A percentile compares a stretch with the other conserved stretches of the same genome.
Evolutionary conservation across 805 yeast genomes (phyloP).

Genomic region (Tetrapisispora phaffii): DNA sequence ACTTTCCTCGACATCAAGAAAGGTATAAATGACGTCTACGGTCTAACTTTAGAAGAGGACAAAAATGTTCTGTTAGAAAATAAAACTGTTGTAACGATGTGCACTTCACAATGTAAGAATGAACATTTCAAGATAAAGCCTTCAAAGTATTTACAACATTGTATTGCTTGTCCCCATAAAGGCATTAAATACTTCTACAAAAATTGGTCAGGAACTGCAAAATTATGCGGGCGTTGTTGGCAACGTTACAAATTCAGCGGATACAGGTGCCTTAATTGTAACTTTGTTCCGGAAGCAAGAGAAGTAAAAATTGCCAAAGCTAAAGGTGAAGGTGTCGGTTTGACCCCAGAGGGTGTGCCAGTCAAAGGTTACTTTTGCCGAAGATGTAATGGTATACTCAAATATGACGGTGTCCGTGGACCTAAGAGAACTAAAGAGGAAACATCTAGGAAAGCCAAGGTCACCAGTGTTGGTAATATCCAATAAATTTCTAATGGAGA

Average conservation of each 20-base stretch:
- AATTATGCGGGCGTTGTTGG: slow-evolving; percentile 20
- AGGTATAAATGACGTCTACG: slow-evolving; percentile 15
- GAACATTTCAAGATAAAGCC: slow-evolving; percentile 14
- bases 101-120: slow-evolving; percentile 12
- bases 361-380: slow-evolving; percentile 13
- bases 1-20: slow-evolving; percentile 13
- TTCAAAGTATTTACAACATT: slow-evolving; percentile 14
- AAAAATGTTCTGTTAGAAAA: slow-evolving; percentile 16
- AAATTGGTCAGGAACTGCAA: slow-evolving; percentile 21
- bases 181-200: slow-evolving; percentile 19
- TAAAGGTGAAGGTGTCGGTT: slow-evolving; percentile 9
- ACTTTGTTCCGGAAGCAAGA: slow-evolving; percentile 20
- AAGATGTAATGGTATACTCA: slow-evolving; percentile 12
- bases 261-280: slow-evolving; percentile 17
- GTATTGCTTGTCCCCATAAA: slow-evolving; percentile 19
- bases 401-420: slow-evolving; percentile 12
- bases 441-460: neutral
- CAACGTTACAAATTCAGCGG: slow-evolving; percentile 21
- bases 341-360: slow-evolving; percentile 11
- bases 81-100: slow-evolving; percentile 13
- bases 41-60: slow-evolving; percentile 12
- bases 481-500: no score
- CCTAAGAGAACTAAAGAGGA: slow-evolving; percentile 4
- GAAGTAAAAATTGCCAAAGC: slow-evolving; percentile 13
- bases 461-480: neutral